These are phyloP conservation scores for Russula lepida DNA, from an alignment of 768 basidiomycete genomes.

Conservation along the genomic window DNA sequence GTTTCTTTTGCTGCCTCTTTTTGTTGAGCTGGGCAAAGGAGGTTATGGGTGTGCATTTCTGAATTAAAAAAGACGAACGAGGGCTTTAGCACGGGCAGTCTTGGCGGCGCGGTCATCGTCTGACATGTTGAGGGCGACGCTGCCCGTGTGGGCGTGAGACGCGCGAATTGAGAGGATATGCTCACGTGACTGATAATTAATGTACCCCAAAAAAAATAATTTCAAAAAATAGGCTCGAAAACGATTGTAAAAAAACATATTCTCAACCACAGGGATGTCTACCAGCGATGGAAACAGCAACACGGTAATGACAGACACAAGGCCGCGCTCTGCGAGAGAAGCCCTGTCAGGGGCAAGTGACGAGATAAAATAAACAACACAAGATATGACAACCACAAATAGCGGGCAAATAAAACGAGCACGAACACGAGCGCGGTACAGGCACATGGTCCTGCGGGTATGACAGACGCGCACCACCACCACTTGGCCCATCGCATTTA, in stretches of 20 bases:
- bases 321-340: conserved; percentile 35
- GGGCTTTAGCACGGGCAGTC: conserved; percentile 73
- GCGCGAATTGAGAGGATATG: background rate
- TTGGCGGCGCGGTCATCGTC: conserved; percentile 77
- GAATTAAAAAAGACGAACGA: conserved; percentile 41
- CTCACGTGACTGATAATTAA: conserved; percentile 10
- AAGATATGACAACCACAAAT: conserved; percentile 39
- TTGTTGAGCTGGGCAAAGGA: conserved; percentile 60
- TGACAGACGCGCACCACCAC: conserved; percentile 6
- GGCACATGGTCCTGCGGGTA: conserved; percentile 17
- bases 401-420: conserved; percentile 18
- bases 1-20: conserved; percentile 67
- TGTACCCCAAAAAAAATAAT: background rate
- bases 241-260: conserved; percentile 24
- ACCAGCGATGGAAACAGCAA: conserved; percentile 25
- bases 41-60: background rate
- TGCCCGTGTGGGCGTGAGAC: background rate
- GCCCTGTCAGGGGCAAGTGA: conserved; percentile 27
- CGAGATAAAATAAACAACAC: conserved; percentile 45
- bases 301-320: conserved; percentile 56
- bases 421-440: conserved; percentile 5
- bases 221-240: conserved; percentile 16
- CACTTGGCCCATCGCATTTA: conserved; percentile 5
- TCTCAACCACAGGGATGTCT: conserved; percentile 24
- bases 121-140: conserved; percentile 26